phyloP scores from a whole-genome alignment of 345 rosid genomes.

The Euphorbia peplus region DNA sequence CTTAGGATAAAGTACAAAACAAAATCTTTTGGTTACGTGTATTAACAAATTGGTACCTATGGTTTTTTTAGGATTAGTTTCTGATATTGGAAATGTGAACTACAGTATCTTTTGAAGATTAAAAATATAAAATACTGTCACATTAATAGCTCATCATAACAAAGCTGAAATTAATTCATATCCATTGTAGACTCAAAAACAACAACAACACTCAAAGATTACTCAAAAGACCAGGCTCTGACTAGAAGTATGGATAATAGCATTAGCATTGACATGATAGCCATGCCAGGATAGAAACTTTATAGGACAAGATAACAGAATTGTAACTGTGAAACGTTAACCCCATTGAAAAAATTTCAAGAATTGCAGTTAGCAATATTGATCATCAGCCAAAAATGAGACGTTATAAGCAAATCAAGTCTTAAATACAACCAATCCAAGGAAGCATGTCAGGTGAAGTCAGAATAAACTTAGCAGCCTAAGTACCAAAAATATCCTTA shows the following conservation, averaged over 20 bases:
- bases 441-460: neutral
- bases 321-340: neutral
- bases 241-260: neutral
- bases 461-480: neutral
- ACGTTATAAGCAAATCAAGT: neutral
- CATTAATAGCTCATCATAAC: neutral
- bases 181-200: neutral
- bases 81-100: neutral
- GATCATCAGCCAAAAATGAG: neutral
- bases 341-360: neutral
- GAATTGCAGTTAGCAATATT: neutral
- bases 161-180: neutral
- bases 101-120: neutral
- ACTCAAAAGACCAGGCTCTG: neutral
- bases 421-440: neutral
- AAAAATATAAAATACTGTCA: neutral
- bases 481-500: neutral
- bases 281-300: neutral
- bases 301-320: neutral
- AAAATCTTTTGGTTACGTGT: no score
- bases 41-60: no score
- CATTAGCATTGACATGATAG: neutral
- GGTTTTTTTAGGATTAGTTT: neutral
- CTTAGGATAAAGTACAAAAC: no score
- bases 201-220: neutral